Conservation (phyloP, 176 grass and related monocot species). For the Juncus effusus region DNA sequence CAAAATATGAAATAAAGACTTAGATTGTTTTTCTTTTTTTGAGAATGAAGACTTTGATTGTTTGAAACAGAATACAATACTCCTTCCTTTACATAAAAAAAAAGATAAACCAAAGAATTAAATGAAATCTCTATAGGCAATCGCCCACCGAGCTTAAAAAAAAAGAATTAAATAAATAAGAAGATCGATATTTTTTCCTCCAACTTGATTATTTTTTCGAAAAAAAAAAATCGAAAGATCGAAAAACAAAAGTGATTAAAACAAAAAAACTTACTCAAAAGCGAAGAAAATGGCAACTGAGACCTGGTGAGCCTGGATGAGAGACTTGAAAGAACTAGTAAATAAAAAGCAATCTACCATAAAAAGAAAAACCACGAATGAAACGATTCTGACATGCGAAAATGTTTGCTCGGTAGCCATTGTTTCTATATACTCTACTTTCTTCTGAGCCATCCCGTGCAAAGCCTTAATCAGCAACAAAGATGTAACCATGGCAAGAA, state of each 20-base stretch:
- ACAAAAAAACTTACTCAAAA: constrained; percentile 65
- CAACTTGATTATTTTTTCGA: too few species aligned
- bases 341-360: constrained; percentile 65
- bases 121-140: too few species aligned
- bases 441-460: constrained; percentile 86
- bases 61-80: too few species aligned
- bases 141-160: too few species aligned
- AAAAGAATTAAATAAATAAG: too few species aligned
- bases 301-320: constrained; percentile 45
- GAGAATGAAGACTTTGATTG: too few species aligned
- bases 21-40: too few species aligned
- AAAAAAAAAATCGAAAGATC: not conserved
- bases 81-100: too few species aligned
- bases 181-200: too few species aligned
- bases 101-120: too few species aligned
- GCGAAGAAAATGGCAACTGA: constrained; percentile 93
- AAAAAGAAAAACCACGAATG: constrained; percentile 82
- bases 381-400: constrained; percentile 76
- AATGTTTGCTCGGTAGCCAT: constrained; percentile 66
- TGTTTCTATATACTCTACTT: constrained; percentile 90
- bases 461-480: constrained; percentile 72
- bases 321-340: constrained; percentile 50
- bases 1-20: too few species aligned
- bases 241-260: constrained; percentile 8
- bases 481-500: constrained; percentile 75